Percentiles rank a stretch among this genome's conserved stretches.
Evolutionary conservation across 1,139 yeast species (phyloP).

Genomic region (Suhomyces bokatorum): DNA sequence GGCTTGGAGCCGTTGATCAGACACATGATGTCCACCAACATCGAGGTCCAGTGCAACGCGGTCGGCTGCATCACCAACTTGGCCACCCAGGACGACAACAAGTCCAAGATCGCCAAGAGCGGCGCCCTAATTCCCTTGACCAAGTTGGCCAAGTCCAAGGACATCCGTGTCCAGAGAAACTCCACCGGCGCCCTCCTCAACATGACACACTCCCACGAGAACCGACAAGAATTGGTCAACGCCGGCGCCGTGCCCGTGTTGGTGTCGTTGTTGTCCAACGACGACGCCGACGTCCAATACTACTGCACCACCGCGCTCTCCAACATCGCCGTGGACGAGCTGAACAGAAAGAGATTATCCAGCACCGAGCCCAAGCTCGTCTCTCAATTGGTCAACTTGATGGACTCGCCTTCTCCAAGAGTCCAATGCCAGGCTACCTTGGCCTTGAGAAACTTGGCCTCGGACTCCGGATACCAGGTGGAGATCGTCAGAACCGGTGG

Average conservation of each 20-base stretch:
- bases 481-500: conserved; percentile 97
- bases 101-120: conserved; percentile 89
- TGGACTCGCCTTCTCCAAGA: conserved; percentile 91
- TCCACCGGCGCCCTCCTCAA: conserved; percentile 97
- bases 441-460: conserved; percentile 91
- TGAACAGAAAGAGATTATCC: conserved; percentile 82
- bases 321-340: conserved; percentile 94
- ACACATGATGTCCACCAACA: conserved; percentile 96
- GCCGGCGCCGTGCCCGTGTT: conserved; percentile 98
- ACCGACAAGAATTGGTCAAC: conserved; percentile 92
- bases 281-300: conserved; percentile 96
- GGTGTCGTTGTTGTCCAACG: conserved; percentile 81
- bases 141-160: conserved; percentile 89
- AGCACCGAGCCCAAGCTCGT: conserved; percentile 95
- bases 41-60: conserved; percentile 98
- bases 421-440: conserved; percentile 98
- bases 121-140: conserved; percentile 97
- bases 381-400: conserved; percentile 78
- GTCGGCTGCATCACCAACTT: conserved; percentile 97
- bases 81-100: conserved; percentile 98
- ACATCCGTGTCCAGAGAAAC: conserved; percentile 93
- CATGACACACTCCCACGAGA: conserved; percentile 97
- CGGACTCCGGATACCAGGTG: conserved; percentile 89
- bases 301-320: conserved; percentile 97
- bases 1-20: conserved; percentile 94